Evolutionary conservation across 2,329 filamentous ascomycete species (phyloP).

Genomic region (Aureobasidium sp.): DNA sequence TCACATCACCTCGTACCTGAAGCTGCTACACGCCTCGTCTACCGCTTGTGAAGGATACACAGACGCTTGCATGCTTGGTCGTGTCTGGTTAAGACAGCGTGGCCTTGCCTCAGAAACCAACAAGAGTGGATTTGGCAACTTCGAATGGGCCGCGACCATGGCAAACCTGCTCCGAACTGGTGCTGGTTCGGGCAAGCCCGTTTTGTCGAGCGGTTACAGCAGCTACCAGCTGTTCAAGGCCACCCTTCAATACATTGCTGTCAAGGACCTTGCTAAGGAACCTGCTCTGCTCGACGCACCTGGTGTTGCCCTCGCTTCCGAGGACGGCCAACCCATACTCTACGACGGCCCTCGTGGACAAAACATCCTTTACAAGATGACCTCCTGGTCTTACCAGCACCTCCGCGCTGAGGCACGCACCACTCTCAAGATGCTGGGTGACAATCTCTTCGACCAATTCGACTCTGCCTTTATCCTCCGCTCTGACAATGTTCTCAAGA

Average conservation of each 20-base stretch:
- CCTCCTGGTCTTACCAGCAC: constrained; percentile 66
- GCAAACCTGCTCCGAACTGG: constrained; percentile 74
- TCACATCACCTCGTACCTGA: constrained; percentile 64
- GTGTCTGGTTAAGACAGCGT: constrained; percentile 81
- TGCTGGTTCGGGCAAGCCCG: constrained; percentile 58
- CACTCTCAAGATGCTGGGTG: constrained; percentile 66
- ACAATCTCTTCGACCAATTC: constrained; percentile 69
- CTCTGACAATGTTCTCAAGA: constrained; percentile 41
- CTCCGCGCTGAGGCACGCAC: constrained; percentile 66
- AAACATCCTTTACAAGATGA: constrained; percentile 89
- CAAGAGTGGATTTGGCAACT: constrained; percentile 79
- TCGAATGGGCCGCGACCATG: constrained; percentile 79
- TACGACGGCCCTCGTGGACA: constrained; percentile 67
- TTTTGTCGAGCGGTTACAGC: constrained; percentile 73
- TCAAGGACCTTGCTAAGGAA: constrained; percentile 60
- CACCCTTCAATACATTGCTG: constrained; percentile 74
- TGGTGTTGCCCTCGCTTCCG: constrained; percentile 14
- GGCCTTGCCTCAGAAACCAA: constrained; percentile 64
- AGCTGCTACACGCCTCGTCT: constrained; percentile 60
- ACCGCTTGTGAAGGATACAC: constrained; percentile 63
- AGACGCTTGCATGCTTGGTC: constrained; percentile 78
- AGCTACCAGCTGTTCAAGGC: constrained; percentile 94
- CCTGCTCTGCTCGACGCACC: constrained; percentile 38
- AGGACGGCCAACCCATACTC: constrained; percentile 53
- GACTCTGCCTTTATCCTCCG: constrained; percentile 70